Percentiles rank a stretch among this genome's conserved stretches.
Conservation (phyloP, 208 protist species). For the Leishmania tropica region DNA sequence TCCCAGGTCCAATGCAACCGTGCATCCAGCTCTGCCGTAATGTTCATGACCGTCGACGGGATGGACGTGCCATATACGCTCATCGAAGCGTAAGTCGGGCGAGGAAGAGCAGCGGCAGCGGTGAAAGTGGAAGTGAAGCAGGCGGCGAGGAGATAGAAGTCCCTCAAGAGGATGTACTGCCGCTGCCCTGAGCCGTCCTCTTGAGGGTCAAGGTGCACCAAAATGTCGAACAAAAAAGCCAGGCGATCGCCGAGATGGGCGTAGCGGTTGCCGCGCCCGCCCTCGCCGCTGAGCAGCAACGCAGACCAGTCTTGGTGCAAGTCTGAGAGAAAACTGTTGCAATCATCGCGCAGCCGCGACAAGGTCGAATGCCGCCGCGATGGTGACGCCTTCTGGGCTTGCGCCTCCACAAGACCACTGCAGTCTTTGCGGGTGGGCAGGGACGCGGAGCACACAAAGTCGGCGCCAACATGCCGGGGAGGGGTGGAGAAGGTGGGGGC, state of each 20-base stretch:
- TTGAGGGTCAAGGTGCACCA: constrained; percentile 24
- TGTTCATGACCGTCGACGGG: neutral
- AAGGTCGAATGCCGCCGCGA: neutral
- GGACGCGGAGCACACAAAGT: neutral
- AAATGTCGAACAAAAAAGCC: constrained; percentile 26
- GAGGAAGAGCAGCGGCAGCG: constrained; percentile 1
- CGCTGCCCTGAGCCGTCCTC: constrained; percentile 21
- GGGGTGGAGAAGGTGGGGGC: neutral
- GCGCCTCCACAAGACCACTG: neutral
- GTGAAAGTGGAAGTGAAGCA: constrained; percentile 2
- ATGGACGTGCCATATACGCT: constrained; percentile 6
- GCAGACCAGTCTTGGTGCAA: neutral
- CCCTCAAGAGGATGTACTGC: constrained; percentile 46
- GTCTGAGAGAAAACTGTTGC: neutral
- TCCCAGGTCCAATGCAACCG: constrained; percentile 24
- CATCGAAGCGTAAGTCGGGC: neutral
- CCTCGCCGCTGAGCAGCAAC: constrained; percentile 16
- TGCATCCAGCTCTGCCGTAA: constrained; percentile 14
- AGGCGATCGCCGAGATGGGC: constrained; percentile 21
- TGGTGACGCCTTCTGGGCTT: neutral
- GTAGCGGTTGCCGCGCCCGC: constrained; percentile 4
- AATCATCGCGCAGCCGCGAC: neutral
- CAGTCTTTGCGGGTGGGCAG: neutral
- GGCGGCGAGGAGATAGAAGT: constrained; percentile 40
- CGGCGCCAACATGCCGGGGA: neutral